Conservation (phyloP, 345 rosid species). For the Acer campestre region DNA sequence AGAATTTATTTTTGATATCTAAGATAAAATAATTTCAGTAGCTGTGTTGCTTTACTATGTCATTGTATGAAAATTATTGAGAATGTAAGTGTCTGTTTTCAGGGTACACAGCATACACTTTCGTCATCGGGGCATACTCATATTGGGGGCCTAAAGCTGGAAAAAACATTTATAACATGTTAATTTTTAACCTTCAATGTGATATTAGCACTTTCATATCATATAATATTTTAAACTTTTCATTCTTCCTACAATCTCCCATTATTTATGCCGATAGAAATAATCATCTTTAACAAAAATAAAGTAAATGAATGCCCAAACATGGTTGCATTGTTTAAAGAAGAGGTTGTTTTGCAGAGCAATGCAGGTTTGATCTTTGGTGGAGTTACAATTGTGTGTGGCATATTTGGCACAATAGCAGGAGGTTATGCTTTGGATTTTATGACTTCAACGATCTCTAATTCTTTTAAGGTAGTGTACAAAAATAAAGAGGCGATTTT, state of each 20-base stretch:
- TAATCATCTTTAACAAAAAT: not conserved
- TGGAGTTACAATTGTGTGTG: slow-evolving; percentile 81
- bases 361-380: slow-evolving; percentile 92
- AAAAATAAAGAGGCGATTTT: not conserved
- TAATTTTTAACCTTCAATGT: slow-evolving; percentile 28
- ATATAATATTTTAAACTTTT: slow-evolving; percentile 4
- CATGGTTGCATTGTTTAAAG: slow-evolving; percentile 5
- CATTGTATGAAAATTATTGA: slow-evolving; percentile 2
- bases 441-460: slow-evolving; percentile 69
- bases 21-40: not conserved
- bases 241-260: not conserved
- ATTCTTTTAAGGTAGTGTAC: slow-evolving; percentile 82
- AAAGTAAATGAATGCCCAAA: not conserved
- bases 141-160: slow-evolving; percentile 99
- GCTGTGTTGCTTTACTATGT: not conserved
- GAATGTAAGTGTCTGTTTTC: slow-evolving; percentile 25
- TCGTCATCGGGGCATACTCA: slow-evolving; percentile 93
- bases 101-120: slow-evolving; percentile 89
- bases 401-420: slow-evolving; percentile 78
- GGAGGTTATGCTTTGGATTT: slow-evolving; percentile 77
- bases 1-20: not conserved
- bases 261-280: not conserved
- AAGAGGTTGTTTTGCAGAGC: slow-evolving; percentile 43
- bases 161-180: slow-evolving; percentile 81
- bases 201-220: not conserved